Conservation (phyloP, 2,329 filamentous ascomycete genomes). For the Pseudonectria foliicola region DNA sequence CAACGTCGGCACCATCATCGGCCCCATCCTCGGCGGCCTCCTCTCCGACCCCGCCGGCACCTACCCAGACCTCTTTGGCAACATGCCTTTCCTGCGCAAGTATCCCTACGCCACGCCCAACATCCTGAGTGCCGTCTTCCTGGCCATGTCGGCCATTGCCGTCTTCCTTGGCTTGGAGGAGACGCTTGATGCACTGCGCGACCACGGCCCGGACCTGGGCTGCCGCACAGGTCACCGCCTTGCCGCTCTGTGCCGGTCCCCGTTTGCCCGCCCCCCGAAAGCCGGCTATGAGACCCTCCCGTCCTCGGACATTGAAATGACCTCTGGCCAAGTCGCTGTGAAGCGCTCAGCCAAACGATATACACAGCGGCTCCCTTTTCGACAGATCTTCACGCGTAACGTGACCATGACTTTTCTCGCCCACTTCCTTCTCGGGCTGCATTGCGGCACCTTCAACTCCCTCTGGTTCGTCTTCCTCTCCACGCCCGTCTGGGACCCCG, state of each 20-base stretch:
- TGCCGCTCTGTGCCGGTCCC: slow-evolving; percentile 18
- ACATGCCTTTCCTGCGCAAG: slow-evolving; percentile 36
- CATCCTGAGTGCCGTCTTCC: slow-evolving; percentile 42
- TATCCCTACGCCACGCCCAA: slow-evolving; percentile 52
- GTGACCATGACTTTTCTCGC: slow-evolving; percentile 50
- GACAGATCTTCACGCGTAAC: slow-evolving; percentile 48
- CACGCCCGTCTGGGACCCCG: slow-evolving; percentile 52
- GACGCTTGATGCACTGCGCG: slow-evolving; percentile 40
- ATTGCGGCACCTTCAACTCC: slow-evolving; percentile 69
- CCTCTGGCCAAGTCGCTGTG: not conserved
- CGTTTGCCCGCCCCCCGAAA: slow-evolving; percentile 6
- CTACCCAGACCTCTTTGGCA: slow-evolving; percentile 47
- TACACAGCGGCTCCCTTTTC: slow-evolving; percentile 43
- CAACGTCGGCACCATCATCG: slow-evolving; percentile 67
- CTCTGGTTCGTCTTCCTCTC: slow-evolving; percentile 73
- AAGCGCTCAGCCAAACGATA: slow-evolving; percentile 27
- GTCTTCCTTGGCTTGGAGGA: slow-evolving; percentile 48
- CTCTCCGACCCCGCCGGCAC: slow-evolving; percentile 58
- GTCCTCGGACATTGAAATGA: slow-evolving; percentile 16
- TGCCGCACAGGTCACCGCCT: slow-evolving; percentile 33
- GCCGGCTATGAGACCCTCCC: slow-evolving; percentile 19
- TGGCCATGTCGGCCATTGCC: slow-evolving; percentile 34
- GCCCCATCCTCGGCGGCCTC: slow-evolving; percentile 61
- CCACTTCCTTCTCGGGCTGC: slow-evolving; percentile 64
- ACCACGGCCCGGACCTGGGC: slow-evolving; percentile 34